Base-by-base conservation (phyloP, 202 grass and related monocot genomes). In the Setaria viridis region DNA sequence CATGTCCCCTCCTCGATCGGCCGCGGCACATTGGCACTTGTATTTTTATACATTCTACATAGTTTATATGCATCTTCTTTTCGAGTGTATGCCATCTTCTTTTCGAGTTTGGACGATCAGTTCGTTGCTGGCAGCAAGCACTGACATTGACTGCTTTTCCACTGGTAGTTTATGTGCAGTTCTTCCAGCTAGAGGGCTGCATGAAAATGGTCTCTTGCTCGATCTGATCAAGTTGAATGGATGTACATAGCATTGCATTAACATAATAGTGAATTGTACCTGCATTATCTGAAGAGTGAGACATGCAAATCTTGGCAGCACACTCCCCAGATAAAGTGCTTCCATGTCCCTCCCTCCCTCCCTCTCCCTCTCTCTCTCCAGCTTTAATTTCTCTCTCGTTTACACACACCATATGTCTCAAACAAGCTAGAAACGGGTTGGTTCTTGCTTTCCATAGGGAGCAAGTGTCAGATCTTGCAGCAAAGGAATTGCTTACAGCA, bases 91-190 rank as follows among this genome's bases (percentile, higher is more conserved):
- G 70, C 46, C 21, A 20, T 54, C 74, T 87, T 83, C 67, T 87
- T 74, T 82, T 81, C 2, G 70, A 80, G 68, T 35, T 79, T 74
- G 39, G 67, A 62, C 33, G 46, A 48, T 85, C 82, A 69, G 80
- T 64, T 79, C 74, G 53, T 74, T 43, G 33, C 37, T 54, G 58
- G 67, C 75, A 75, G 69, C 35, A 20, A 77, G 37, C 78, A 47
- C 74, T 80, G 75, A 35, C 89, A 84, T 90, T 84, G 85, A 90
- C 89, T 90, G 69, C 71, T 77, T 90, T 84, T 70, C 43, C 10
- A 15, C 76, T 80, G 5, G 21, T 80, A 87, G 60, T 75, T 83
- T 68, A 62, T 82, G 82, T 7, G 7, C 41, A 43, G 14, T 66
- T 74, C 54, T 37, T 59, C 55, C 33, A 50, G 41, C 72, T 82